Conservation (phyloP, 768 basidiomycete genomes). For the Pulveroboletus sp. region DNA sequence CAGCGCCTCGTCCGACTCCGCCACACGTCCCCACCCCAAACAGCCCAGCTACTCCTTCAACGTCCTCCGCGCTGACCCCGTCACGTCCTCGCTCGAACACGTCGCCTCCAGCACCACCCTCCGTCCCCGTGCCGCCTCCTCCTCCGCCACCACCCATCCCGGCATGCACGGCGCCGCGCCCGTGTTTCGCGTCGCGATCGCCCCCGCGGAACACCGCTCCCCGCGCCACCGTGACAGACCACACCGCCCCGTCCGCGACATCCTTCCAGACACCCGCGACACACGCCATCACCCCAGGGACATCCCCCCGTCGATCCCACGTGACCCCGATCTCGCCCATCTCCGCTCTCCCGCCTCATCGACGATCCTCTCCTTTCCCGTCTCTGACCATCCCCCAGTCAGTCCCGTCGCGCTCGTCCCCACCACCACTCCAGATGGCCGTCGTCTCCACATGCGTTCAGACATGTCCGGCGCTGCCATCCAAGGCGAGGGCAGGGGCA, state of each 20-base stretch:
- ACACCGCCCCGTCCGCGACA: conserved; percentile 20
- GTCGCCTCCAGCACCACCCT: conserved; percentile 41
- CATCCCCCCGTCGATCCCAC: conserved; percentile 27
- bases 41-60: conserved; percentile 37
- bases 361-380: conserved; percentile 34
- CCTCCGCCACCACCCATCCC: conserved; percentile 5
- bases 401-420: conserved; percentile 22
- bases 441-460: conserved; percentile 29
- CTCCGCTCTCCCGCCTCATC: conserved; percentile 31
- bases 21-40: conserved; percentile 17
- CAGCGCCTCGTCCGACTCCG: conserved; percentile 28
- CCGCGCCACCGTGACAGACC: conserved; percentile 21
- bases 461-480: conserved; percentile 26
- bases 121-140: conserved; percentile 29
- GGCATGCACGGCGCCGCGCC: conserved; percentile 35
- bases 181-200: conserved; percentile 38
- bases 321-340: conserved; percentile 29
- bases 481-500: conserved; percentile 31
- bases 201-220: conserved; percentile 15
- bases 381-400: conserved; percentile 29
- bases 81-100: conserved; percentile 41
- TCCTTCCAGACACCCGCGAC: conserved; percentile 25
- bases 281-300: conserved; percentile 24
- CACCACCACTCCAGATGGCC: conserved; percentile 27
- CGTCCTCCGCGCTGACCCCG: conserved; percentile 43